Evolutionary conservation across 257 asterid species (phyloP), one percentile per base, ranked within the genome.

Genomic region (Fraxinus pennsylvanica): DNA sequence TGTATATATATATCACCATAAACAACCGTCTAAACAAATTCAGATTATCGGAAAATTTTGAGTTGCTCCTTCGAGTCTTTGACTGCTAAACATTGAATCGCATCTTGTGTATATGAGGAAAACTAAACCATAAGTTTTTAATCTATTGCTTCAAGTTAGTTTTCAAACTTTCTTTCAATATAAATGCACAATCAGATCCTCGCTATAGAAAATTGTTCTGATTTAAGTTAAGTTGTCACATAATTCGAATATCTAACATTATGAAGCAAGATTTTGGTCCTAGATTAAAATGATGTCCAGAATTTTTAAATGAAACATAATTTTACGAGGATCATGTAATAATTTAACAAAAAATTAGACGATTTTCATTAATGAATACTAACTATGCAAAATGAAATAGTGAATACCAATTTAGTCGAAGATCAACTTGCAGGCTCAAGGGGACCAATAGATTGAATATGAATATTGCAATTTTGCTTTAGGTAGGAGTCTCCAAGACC

Each of bases 11-110:
- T 21, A 21, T 59, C 68, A 61, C 32, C 35, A 25, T 2, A 9
- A 63, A 63, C 12, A 63, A 9, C 69, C 68, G 79, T 78, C 79
- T 76, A 80, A 70, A 81, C 80, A 84, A 83, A 65, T 79, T 72
- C 73, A 61, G 33, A 45, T 41, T 75, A 71, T 72, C 25, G 14
- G 13, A 43, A 43, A 12, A 43, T 2, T 10, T 41, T 43, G 0
- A 41, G 17, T 43, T 43, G 3, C 1, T 13, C 17, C 68, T 78
- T 81, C 71, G 81, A 63, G 78, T 76, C 68, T 78, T 81, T 71
- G 79, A 63, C 78, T 79, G 17, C 33, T 61, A 68, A 75, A 72
- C 45, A 25, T 76, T 52, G 27, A 71, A 80, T 75, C 80, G 21
- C 22, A 22, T 21, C 29, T 41, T 39, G 19, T 59, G 3, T 2